Conservation (phyloP, 2,329 filamentous ascomycete genomes). For the Fusarium praegraminearum region DNA sequence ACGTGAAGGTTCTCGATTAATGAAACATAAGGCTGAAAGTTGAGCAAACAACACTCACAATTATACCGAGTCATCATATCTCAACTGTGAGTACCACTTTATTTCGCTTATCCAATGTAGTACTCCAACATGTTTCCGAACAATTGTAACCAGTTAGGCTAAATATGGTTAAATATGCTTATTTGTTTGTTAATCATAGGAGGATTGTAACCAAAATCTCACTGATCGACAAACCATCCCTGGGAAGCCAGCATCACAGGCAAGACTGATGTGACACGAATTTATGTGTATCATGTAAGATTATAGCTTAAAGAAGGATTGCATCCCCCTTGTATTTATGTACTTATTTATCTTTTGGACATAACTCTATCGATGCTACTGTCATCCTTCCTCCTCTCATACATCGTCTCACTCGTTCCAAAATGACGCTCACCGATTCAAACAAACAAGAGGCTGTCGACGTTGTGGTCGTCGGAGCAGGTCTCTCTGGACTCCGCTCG, state of each 20-base stretch:
- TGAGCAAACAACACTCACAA: background rate
- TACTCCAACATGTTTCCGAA: background rate
- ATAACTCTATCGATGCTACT: background rate
- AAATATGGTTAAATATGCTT: background rate
- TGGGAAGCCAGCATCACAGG: background rate
- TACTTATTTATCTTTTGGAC: background rate
- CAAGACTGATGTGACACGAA: background rate
- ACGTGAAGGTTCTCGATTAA: conserved; percentile 13
- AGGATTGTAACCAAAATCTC: conserved; percentile 5
- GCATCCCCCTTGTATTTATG: background rate
- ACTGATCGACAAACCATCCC: background rate
- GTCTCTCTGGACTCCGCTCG: conserved; percentile 53
- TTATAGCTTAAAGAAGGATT: conserved; percentile 20
- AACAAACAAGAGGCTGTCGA: conserved; percentile 14
- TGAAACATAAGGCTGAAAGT: background rate
- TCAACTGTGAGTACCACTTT: background rate
- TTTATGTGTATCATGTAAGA: conserved; percentile 12
- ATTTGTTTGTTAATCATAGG: background rate
- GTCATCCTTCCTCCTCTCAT: background rate
- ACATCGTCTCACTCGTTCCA: background rate
- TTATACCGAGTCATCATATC: background rate
- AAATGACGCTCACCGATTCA: conserved; percentile 13
- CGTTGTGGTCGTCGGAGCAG: conserved; percentile 39
- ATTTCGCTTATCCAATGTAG: background rate
- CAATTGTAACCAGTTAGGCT: background rate